Conservation (phyloP, 202 grass and related monocot species). For the Setaria italica region DNA sequence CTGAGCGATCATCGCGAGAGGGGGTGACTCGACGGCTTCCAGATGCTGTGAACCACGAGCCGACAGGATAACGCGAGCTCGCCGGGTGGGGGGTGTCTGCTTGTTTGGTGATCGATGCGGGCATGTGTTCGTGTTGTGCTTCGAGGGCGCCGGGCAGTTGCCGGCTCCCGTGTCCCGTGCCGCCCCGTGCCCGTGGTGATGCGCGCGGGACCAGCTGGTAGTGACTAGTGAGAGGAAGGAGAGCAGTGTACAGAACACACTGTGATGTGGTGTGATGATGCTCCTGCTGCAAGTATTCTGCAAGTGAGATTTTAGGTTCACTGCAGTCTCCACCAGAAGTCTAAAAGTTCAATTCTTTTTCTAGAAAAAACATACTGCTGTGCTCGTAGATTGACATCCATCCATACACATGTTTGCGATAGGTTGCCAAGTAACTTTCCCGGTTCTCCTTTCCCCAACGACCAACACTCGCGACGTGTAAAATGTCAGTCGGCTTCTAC, state of each 20-base stretch:
- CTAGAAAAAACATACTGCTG: not conserved
- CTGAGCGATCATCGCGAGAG: slow-evolving; percentile 13
- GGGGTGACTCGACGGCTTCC: slow-evolving; percentile 39
- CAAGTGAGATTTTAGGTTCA: slow-evolving; percentile 29
- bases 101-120: slow-evolving; percentile 16
- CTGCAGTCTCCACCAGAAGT: not conserved
- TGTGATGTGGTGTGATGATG: not conserved
- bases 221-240: not conserved
- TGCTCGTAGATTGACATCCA: slow-evolving; percentile 16
- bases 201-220: slow-evolving; percentile 28
- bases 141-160: slow-evolving; percentile 13
- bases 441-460: slow-evolving; percentile 39
- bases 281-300: not conserved
- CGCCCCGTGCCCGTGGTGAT: not conserved
- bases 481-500: not conserved
- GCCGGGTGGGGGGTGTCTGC: not conserved
- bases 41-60: slow-evolving; percentile 41
- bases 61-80: slow-evolving; percentile 43
- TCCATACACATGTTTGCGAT: slow-evolving; percentile 20
- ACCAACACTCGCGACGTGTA: not conserved
- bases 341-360: not conserved
- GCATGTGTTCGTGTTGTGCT: slow-evolving; percentile 24
- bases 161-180: slow-evolving; percentile 12
- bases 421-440: slow-evolving; percentile 44
- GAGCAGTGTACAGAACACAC: not conserved